Evolutionary conservation across 805 yeast genomes (phyloP), one percentile per base, ranked within the genome.

Genomic region (Metschnikowia drakensbergensis): DNA sequence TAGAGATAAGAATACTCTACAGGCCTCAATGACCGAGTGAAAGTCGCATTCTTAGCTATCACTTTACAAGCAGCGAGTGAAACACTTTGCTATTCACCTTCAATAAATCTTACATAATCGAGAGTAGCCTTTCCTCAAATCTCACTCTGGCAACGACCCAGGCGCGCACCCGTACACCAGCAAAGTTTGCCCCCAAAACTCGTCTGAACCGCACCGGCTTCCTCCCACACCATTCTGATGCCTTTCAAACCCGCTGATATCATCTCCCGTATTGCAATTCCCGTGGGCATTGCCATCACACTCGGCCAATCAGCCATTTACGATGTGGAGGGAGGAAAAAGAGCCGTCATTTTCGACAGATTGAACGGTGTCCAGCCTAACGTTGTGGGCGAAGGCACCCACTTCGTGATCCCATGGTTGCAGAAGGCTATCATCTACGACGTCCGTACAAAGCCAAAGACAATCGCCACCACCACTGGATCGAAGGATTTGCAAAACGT

Each of bases 401-500:
- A 94, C 69, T 94, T 94, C 58, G 84, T 89, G 43, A 74, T 92
- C 55, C 99, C 99, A 36, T 91, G 97, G 91, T 70, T 94, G 47
- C 97, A 94, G 69, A 86, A 88, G 43, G 97, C 99, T 36, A 77
- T 90, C 43, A 81, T 90, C 45, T 94, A 86, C 68, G 98, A 94
- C 65, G 96, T 94, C 51, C 82, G 99, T 62, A 97, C 99, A 41
- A 92, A 89, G 66, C 99, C 99, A 51, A 83, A 97, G 71, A 90
- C 90, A 59, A 95, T 94, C 52, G 88, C 97, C 10, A 88, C 97
- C 26, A 79, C 95, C 61, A 94, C 99, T 1, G 99, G 99, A 57
- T 94, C 99, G 23, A 94, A 94, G 71, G 99, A 94, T 72, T 77
- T 94, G 69, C 99, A 94, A 71, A 92, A 86, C 79, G 99, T 94